These are phyloP conservation scores for Globisporangium apiculatum DNA, from an alignment of 352 stramenopile genomes.

Conservation along the genomic window DNA sequence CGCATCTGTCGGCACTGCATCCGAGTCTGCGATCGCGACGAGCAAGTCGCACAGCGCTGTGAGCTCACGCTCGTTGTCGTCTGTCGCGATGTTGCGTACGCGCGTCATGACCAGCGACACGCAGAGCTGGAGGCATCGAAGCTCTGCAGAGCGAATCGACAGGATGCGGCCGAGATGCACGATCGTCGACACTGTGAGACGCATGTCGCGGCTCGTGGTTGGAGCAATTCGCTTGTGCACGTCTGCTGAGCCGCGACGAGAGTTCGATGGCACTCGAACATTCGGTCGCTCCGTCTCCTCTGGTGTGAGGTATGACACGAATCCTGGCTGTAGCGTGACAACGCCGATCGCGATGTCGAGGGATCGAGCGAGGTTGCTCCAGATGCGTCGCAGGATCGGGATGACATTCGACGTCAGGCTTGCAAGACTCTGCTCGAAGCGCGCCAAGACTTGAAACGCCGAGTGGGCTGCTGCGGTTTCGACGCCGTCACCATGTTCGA, in stretches of 20 bases:
- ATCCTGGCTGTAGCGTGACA: not conserved
- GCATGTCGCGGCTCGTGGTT: not conserved
- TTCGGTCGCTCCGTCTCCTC: not conserved
- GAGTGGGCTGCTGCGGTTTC: slow-evolving; percentile 6
- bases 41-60: slow-evolving; percentile 1
- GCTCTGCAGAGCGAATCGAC: not conserved
- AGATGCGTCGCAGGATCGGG: slow-evolving; percentile 8
- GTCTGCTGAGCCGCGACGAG: not conserved
- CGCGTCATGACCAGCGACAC: slow-evolving; percentile 10
- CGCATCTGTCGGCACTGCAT: not conserved
- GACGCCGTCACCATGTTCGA: not conserved
- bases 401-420: slow-evolving; percentile 1
- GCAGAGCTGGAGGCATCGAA: not conserved
- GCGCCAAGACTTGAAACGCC: slow-evolving; percentile 5
- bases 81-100: slow-evolving; percentile 6
- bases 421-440: not conserved
- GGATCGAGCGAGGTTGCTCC: slow-evolving; percentile 1
- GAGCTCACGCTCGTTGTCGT: not conserved
- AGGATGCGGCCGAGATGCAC: slow-evolving; percentile 7
- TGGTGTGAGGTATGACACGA: slow-evolving; percentile 2
- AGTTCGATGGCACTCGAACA: not conserved
- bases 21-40: not conserved
- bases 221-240: not conserved
- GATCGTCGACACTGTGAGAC: slow-evolving; percentile 1
- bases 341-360: slow-evolving; percentile 1